These are phyloP conservation scores for Hondaea fermentalgiana DNA, from an alignment of 108 stramenopile genomes.

Conservation along the genomic window DNA sequence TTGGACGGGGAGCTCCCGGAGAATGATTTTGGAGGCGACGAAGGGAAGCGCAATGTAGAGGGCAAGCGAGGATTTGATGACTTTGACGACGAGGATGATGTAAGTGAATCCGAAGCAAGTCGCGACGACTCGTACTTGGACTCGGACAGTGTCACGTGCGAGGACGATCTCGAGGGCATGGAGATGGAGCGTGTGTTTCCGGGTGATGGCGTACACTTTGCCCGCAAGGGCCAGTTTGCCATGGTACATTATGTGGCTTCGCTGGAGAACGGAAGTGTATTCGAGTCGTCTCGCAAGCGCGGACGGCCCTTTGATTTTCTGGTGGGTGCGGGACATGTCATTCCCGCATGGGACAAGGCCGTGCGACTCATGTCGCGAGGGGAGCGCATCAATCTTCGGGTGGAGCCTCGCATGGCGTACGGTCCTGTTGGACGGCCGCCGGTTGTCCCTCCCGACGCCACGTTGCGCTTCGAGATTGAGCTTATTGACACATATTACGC, in stretches of 20 bases:
- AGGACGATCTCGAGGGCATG: not conserved
- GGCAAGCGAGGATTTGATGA: not conserved
- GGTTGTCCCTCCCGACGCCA: conserved; percentile 59
- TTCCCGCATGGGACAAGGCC: conserved; percentile 43
- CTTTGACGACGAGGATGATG: not conserved
- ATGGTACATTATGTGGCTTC: not conserved
- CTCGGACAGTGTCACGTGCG: not conserved
- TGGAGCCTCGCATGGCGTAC: conserved; percentile 66
- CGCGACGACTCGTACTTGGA: not conserved
- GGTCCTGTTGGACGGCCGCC: conserved; percentile 65
- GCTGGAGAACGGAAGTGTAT: conserved; percentile 26
- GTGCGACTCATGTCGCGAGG: conserved; percentile 50
- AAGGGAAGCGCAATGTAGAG: not conserved
- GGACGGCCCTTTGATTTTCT: conserved; percentile 43
- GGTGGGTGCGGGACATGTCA: conserved; percentile 47
- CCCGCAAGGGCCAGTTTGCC: conserved; percentile 10
- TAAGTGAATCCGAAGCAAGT: not conserved
- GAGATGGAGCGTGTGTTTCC: not conserved
- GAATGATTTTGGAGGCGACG: not conserved
- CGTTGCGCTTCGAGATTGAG: conserved; percentile 68
- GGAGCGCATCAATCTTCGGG: conserved; percentile 49
- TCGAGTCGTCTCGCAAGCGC: conserved; percentile 39
- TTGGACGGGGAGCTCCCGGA: not conserved
- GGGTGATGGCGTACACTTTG: not conserved
- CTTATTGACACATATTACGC: conserved; percentile 43